Percentiles rank a stretch among this genome's conserved stretches.
Conservation (phyloP, 2,329 filamentous ascomycete species). For the Leptographium lundbergii region DNA sequence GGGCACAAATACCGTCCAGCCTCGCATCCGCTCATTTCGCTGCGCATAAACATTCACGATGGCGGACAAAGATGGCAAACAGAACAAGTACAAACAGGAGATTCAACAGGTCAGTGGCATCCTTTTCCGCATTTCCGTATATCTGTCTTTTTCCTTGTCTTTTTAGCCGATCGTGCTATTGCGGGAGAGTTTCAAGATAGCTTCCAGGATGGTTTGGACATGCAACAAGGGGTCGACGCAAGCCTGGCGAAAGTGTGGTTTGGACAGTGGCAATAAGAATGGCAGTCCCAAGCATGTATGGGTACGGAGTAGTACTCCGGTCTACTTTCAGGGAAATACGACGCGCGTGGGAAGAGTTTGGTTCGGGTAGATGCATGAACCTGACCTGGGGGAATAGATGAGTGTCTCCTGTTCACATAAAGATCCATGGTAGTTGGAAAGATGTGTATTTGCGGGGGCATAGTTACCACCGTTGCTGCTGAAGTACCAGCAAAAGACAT, state of each 20-base stretch:
- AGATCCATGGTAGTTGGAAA: not conserved
- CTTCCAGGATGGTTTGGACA: not conserved
- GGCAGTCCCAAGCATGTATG: not conserved
- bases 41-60: constrained; percentile 30
- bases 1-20: not conserved
- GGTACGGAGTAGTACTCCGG: not conserved
- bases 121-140: not conserved
- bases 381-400: not conserved
- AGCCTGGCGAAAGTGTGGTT: not conserved
- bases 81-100: constrained; percentile 86
- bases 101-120: constrained; percentile 74
- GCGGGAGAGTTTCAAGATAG: not conserved
- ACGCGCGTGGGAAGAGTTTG: not conserved
- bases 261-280: not conserved
- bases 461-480: not conserved
- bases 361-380: not conserved
- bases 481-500: not conserved
- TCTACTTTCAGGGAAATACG: not conserved
- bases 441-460: not conserved
- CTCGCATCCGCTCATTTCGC: not conserved
- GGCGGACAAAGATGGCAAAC: constrained; percentile 58
- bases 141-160: not conserved
- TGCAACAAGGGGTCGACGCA: not conserved
- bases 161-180: not conserved
- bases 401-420: not conserved